Evolutionary conservation across 371 early-diverging fungal genomes (phyloP).

Genomic region (Lichtheimia hyalospora): DNA sequence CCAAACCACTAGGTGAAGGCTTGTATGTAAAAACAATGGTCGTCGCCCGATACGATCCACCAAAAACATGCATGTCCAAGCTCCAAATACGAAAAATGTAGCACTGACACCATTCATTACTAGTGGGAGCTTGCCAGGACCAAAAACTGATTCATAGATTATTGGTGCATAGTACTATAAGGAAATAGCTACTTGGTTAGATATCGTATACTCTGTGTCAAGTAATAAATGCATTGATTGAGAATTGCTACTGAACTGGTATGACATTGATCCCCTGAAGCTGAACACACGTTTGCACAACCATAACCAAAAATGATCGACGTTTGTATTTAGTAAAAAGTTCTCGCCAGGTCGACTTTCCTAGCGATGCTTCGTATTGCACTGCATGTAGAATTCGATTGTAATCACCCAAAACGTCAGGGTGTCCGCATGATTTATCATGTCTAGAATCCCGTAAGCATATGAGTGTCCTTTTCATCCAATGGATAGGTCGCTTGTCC

Average conservation of each 20-base stretch:
- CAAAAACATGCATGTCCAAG: conserved; percentile 26
- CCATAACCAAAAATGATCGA: conserved; percentile 67
- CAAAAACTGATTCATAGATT: conserved; percentile 62
- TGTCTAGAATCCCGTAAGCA: conserved; percentile 12
- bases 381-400: conserved; percentile 68
- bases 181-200: too few species aligned
- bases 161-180: conserved; percentile 61
- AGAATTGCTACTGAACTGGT: conserved; percentile 31
- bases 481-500: too few species aligned
- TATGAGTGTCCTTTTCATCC: too few species aligned
- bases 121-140: conserved; percentile 27
- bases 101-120: conserved; percentile 41
- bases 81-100: conserved; percentile 31
- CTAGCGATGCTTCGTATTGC: conserved; percentile 64
- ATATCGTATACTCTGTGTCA: too few species aligned
- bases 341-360: conserved; percentile 69
- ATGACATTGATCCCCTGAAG: conserved; percentile 73
- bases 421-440: conserved; percentile 43
- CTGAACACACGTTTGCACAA: conserved; percentile 64
- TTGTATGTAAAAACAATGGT: conserved; percentile 37
- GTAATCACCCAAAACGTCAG: conserved; percentile 67
- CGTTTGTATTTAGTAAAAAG: conserved; percentile 55
- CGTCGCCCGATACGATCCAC: conserved; percentile 44
- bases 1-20: conserved; percentile 31
- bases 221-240: too few species aligned